These are phyloP conservation scores for Tuber borchii DNA, from an alignment of 495 filamentous ascomycete species.

Conservation along the genomic window DNA sequence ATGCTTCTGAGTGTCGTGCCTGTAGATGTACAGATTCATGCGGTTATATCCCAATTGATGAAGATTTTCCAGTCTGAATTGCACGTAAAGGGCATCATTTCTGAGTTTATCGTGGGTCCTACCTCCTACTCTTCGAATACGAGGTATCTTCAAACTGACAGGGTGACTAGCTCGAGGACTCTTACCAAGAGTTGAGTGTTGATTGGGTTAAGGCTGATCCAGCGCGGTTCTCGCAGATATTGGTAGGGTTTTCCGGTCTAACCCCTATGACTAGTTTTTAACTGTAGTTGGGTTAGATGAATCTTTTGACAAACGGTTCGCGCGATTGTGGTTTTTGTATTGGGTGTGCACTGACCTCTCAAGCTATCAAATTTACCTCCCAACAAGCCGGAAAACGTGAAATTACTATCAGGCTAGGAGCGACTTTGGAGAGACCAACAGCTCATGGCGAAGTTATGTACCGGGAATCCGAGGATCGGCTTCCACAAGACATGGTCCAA, in stretches of 20 bases:
- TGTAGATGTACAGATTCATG: conserved; percentile 56
- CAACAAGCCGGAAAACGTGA: conserved; percentile 48
- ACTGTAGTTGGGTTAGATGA: not conserved
- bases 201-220: conserved; percentile 39
- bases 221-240: conserved; percentile 37
- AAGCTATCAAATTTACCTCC: conserved; percentile 76
- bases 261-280: not conserved
- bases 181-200: conserved; percentile 28
- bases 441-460: conserved; percentile 39
- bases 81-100: conserved; percentile 29
- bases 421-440: conserved; percentile 53
- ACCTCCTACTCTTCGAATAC: not conserved
- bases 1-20: conserved; percentile 63
- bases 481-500: conserved; percentile 13
- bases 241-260: conserved; percentile 16
- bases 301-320: conserved; percentile 6
- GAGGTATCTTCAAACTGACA: conserved; percentile 2
- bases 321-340: conserved; percentile 1
- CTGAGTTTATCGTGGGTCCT: conserved; percentile 20
- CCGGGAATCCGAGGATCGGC: conserved; percentile 15
- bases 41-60: conserved; percentile 54
- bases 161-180: conserved; percentile 26
- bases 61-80: conserved; percentile 39
- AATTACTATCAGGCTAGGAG: conserved; percentile 65
- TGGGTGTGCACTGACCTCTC: conserved; percentile 53